Conservation (phyloP, 148 eudicot genomes). For the Nepenthes mirabilis region DNA sequence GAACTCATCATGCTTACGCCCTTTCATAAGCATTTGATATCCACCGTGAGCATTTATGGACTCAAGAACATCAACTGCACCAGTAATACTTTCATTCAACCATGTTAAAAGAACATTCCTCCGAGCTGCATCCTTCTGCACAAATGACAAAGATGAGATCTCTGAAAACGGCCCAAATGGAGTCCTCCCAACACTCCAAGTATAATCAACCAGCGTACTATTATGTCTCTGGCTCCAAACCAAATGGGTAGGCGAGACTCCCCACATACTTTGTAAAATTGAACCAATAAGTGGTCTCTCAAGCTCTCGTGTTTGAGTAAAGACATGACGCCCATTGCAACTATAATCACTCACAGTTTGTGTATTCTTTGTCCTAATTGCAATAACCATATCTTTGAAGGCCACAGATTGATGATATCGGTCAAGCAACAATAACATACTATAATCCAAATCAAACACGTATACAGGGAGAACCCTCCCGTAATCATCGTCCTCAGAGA, state of each 20-base stretch:
- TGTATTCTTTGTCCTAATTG: conserved; percentile 73
- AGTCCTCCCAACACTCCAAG: conserved; percentile 94
- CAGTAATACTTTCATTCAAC: conserved; percentile 62
- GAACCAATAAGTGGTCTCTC: conserved; percentile 93
- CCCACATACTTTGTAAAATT: conserved; percentile 96
- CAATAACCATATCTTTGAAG: conserved; percentile 92
- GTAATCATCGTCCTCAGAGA: conserved; percentile 66
- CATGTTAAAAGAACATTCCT: conserved; percentile 68
- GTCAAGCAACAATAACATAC: conserved; percentile 59
- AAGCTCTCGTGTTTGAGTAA: conserved; percentile 81
- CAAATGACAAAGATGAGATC: conserved; percentile 72
- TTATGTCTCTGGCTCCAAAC: conserved; percentile 84
- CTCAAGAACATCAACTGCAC: conserved; percentile 76
- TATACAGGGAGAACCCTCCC: conserved; percentile 77
- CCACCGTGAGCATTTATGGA: conserved; percentile 81
- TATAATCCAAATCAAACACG: conserved; percentile 74
- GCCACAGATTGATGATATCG: conserved; percentile 95
- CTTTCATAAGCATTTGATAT: conserved; percentile 57
- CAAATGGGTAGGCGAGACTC: conserved; percentile 91
- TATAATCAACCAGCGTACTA: conserved; percentile 70
- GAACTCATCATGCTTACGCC: conserved; percentile 44
- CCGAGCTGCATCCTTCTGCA: conserved; percentile 93
- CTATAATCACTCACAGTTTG: conserved; percentile 95
- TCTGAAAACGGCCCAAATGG: conserved; percentile 98
- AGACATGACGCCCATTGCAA: conserved; percentile 87